phyloP scores from a whole-genome alignment of 2,329 filamentous ascomycete species.

The Shiraia bambusicola region DNA sequence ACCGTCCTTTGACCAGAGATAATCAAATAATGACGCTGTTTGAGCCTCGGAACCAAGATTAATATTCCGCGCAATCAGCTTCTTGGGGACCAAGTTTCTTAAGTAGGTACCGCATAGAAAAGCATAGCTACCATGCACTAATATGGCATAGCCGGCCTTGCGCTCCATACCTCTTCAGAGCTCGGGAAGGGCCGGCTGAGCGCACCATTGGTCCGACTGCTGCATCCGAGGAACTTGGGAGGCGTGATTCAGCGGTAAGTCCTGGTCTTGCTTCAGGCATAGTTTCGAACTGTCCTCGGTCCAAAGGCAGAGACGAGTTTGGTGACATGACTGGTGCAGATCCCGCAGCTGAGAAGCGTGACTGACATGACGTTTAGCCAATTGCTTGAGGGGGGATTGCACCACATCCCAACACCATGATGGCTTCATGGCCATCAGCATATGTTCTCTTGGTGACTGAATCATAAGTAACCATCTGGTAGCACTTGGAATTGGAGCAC shows the following conservation, averaged over 20 bases:
- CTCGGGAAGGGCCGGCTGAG: slow-evolving; percentile 37
- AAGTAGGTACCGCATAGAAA: slow-evolving; percentile 28
- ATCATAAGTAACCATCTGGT: not conserved
- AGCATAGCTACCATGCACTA: slow-evolving; percentile 19
- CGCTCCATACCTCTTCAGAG: slow-evolving; percentile 18
- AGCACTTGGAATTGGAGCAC: slow-evolving; percentile 13
- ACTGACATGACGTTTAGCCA: slow-evolving; percentile 39
- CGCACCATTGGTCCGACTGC: slow-evolving; percentile 40
- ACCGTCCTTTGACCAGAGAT: slow-evolving; percentile 9
- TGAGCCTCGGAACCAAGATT: slow-evolving; percentile 22
- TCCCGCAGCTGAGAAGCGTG: slow-evolving; percentile 26
- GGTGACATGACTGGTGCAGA: slow-evolving; percentile 22
- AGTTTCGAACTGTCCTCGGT: slow-evolving; percentile 30
- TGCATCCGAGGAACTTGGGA: slow-evolving; percentile 32
- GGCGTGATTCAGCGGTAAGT: slow-evolving; percentile 15
- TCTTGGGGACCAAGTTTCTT: slow-evolving; percentile 34
- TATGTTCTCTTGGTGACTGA: not conserved
- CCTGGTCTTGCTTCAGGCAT: slow-evolving; percentile 12
- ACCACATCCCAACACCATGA: not conserved
- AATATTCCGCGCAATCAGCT: slow-evolving; percentile 8
- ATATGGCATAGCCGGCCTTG: slow-evolving; percentile 14
- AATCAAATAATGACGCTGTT: slow-evolving; percentile 27
- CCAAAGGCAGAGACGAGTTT: slow-evolving; percentile 32
- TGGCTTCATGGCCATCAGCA: not conserved
- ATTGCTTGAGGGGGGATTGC: slow-evolving; percentile 22